Conservation (phyloP, 306 rosid genomes). For the Styphnolobium japonicum region DNA sequence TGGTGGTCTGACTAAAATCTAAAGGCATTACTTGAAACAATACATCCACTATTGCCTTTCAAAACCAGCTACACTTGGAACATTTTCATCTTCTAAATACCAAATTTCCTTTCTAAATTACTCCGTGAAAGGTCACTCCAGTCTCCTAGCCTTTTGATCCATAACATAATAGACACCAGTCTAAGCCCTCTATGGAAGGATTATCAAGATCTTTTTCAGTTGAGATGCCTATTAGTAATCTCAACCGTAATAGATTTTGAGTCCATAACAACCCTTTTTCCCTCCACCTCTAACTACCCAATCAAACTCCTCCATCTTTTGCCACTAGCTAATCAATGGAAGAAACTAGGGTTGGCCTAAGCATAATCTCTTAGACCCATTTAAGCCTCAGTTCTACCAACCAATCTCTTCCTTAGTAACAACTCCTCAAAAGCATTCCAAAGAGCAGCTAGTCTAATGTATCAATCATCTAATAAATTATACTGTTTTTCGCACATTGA, state of each 20-base stretch:
- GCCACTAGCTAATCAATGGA: background rate
- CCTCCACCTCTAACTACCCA: background rate
- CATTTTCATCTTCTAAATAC: background rate
- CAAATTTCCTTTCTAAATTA: background rate
- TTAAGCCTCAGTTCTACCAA: background rate
- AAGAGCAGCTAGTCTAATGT: background rate
- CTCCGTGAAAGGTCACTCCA: background rate
- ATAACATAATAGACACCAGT: background rate
- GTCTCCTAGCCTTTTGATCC: background rate
- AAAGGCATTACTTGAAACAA: background rate
- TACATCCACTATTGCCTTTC: background rate
- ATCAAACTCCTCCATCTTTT: background rate
- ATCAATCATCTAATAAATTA: background rate
- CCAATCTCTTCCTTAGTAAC: background rate
- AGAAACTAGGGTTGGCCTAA: background rate
- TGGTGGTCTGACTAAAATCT: background rate
- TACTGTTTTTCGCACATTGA: background rate
- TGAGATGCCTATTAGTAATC: background rate
- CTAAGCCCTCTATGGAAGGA: background rate
- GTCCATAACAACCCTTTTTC: background rate
- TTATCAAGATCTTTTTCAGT: background rate
- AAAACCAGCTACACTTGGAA: background rate
- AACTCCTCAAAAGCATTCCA: background rate
- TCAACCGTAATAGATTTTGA: background rate
- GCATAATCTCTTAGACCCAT: background rate